These are phyloP conservation scores for Salisapilia sapeloensis DNA, from an alignment of 352 stramenopile genomes.

Conservation along the genomic window DNA sequence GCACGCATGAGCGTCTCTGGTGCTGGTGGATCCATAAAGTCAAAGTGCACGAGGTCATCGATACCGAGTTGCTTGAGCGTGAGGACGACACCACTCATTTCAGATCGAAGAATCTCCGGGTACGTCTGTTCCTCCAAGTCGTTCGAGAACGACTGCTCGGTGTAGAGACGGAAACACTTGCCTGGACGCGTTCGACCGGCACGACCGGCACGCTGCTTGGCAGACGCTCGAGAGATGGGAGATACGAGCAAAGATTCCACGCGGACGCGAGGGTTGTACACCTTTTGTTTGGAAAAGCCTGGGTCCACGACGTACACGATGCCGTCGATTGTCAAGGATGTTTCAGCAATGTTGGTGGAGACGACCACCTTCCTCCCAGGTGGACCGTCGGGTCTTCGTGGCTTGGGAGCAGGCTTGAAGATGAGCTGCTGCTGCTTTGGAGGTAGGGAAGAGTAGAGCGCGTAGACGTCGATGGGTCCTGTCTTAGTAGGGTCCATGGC, in stretches of 20 bases:
- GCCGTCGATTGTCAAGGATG: constrained; percentile 98
- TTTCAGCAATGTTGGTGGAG: constrained; percentile 98
- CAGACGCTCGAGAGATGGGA: constrained; percentile 92
- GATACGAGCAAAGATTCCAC: constrained; percentile 98
- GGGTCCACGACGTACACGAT: constrained; percentile 99
- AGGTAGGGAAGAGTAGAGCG: constrained; percentile 98
- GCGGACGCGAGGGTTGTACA: constrained; percentile 97
- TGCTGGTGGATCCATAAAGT: constrained; percentile 99
- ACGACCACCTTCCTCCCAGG: constrained; percentile 95
- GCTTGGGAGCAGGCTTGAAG: constrained; percentile 94
- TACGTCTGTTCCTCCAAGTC: constrained; percentile 98
- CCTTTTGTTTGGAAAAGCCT: constrained; percentile 99
- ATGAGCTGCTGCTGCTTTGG: constrained; percentile 98
- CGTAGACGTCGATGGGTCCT: constrained; percentile 83
- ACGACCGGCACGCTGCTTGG: constrained; percentile 86
- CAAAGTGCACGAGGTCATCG: constrained; percentile 97
- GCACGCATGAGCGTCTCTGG: constrained; percentile 97
- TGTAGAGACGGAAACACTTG: constrained; percentile 97
- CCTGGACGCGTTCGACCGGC: constrained; percentile 84
- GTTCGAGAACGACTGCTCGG: constrained; percentile 92
- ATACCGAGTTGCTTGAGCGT: constrained; percentile 98
- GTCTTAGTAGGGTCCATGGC: constrained; percentile 88
- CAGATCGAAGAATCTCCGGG: constrained; percentile 95
- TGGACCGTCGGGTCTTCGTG: constrained; percentile 57
- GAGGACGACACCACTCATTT: constrained; percentile 93